These are phyloP conservation scores for Tremella fuciformis DNA, from an alignment of 768 basidiomycete genomes.

Conservation along the genomic window DNA sequence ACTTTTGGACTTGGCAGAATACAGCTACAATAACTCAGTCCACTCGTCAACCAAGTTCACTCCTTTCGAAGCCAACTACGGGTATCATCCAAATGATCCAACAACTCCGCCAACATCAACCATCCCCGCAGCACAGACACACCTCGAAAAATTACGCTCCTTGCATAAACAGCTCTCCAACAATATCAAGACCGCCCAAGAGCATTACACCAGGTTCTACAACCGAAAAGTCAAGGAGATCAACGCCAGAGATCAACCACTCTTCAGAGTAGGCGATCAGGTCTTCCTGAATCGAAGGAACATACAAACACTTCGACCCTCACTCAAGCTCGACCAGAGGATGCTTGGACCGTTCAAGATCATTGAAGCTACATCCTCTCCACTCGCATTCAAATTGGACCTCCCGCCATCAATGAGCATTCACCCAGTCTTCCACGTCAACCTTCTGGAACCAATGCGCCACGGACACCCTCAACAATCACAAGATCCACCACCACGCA, in stretches of 20 bases:
- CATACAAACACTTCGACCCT: constrained; percentile 26
- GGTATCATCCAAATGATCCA: constrained; percentile 8
- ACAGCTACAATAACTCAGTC: constrained; percentile 6
- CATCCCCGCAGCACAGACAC: constrained; percentile 40
- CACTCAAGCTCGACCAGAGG: constrained; percentile 32
- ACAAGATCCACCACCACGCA: constrained; percentile 7
- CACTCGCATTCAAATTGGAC: constrained; percentile 10
- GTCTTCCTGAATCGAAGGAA: constrained; percentile 24
- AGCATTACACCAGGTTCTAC: neutral
- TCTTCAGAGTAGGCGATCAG: constrained; percentile 25
- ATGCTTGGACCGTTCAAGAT: constrained; percentile 30
- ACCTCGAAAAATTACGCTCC: neutral
- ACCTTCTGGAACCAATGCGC: constrained; percentile 5
- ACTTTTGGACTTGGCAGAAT: neutral
- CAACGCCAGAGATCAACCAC: constrained; percentile 9
- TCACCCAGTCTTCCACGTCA: constrained; percentile 8
- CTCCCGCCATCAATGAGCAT: constrained; percentile 6
- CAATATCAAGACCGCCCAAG: constrained; percentile 3
- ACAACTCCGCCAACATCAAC: constrained; percentile 53
- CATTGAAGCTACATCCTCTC: constrained; percentile 12
- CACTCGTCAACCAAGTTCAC: constrained; percentile 4
- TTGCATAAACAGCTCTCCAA: neutral
- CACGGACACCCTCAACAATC: constrained; percentile 1
- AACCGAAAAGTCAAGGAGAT: neutral
- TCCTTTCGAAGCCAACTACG: constrained; percentile 4